A percentile compares a stretch with the other conserved stretches of the same genome.
These are phyloP conservation scores for Plantago elongata DNA, from an alignment of 257 asterid genomes.

Conservation along the genomic window DNA sequence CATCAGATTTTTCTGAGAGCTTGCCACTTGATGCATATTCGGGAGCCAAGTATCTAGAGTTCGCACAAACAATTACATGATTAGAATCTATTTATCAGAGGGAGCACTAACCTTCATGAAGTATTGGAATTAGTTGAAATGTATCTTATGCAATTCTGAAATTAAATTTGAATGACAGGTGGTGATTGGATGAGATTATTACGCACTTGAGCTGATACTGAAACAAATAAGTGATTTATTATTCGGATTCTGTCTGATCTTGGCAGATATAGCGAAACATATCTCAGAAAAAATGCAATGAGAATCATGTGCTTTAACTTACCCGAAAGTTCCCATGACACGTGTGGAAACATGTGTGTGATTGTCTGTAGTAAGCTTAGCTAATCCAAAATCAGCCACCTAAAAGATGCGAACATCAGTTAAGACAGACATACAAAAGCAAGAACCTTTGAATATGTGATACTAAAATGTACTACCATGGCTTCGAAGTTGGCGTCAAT, in stretches of 20 bases:
- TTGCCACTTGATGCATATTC: slow-evolving; percentile 94
- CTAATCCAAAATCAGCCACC: slow-evolving; percentile 99
- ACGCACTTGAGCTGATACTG: not conserved
- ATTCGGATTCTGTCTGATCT: not conserved
- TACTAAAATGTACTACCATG: slow-evolving; percentile 31
- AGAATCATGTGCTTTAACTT: slow-evolving; percentile 11
- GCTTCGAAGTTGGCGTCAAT: slow-evolving; percentile 57
- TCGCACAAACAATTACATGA: not conserved
- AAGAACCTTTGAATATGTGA: not conserved
- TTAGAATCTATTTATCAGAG: not conserved
- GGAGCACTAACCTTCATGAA: not conserved
- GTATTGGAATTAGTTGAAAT: not conserved
- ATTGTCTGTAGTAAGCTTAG: slow-evolving; percentile 82
- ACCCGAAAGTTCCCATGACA: slow-evolving; percentile 99
- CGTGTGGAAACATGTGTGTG: slow-evolving; percentile 92
- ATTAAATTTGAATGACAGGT: not conserved
- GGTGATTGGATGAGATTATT: not conserved
- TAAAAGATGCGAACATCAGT: slow-evolving; percentile 17
- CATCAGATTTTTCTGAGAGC: slow-evolving; percentile 80
- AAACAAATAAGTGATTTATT: not conserved
- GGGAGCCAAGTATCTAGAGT: slow-evolving; percentile 77
- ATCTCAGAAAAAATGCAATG: not conserved
- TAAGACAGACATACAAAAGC: not conserved
- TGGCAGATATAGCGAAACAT: not conserved
- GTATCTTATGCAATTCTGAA: not conserved